These are phyloP conservation scores for Saccharomycopsis microspora DNA, from an alignment of 805 yeast genomes.

Conservation along the genomic window DNA sequence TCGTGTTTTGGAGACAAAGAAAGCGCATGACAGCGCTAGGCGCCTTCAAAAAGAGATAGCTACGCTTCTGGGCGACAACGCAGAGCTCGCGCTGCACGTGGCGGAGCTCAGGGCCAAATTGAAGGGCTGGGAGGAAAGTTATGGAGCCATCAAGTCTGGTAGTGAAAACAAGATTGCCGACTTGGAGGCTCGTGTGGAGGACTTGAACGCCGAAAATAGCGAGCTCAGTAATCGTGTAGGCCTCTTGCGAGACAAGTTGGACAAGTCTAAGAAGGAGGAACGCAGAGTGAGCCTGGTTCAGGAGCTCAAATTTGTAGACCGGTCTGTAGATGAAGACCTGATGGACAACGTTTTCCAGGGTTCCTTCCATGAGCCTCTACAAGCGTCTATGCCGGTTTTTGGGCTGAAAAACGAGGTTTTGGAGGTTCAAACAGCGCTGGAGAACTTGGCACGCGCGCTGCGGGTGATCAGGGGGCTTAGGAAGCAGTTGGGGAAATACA, in stretches of 20 bases:
- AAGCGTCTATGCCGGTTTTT: slow-evolving; percentile 8
- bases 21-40: slow-evolving; percentile 31
- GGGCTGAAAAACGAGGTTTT: slow-evolving; percentile 32
- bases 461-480: slow-evolving; percentile 51
- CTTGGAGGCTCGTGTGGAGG: slow-evolving; percentile 40
- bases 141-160: slow-evolving; percentile 25
- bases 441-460: slow-evolving; percentile 56
- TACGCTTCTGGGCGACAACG: slow-evolving; percentile 26
- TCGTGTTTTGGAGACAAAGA: slow-evolving; percentile 22
- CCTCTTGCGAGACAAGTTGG: neutral
- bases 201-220: slow-evolving; percentile 62
- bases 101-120: slow-evolving; percentile 35
- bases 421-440: slow-evolving; percentile 54
- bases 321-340: slow-evolving; percentile 20
- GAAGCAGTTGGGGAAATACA: slow-evolving; percentile 31
- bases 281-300: slow-evolving; percentile 1
- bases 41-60: slow-evolving; percentile 30
- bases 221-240: slow-evolving; percentile 28
- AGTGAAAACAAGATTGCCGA: slow-evolving; percentile 33
- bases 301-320: slow-evolving; percentile 18
- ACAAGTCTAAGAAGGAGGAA: no score
- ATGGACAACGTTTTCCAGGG: slow-evolving; percentile 17
- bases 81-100: slow-evolving; percentile 32
- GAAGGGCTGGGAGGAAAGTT: slow-evolving; percentile 29
- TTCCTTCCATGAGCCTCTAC: slow-evolving; percentile 23